Base-by-base conservation (phyloP, 306 rosid genomes). In the Prunus padus region DNA sequence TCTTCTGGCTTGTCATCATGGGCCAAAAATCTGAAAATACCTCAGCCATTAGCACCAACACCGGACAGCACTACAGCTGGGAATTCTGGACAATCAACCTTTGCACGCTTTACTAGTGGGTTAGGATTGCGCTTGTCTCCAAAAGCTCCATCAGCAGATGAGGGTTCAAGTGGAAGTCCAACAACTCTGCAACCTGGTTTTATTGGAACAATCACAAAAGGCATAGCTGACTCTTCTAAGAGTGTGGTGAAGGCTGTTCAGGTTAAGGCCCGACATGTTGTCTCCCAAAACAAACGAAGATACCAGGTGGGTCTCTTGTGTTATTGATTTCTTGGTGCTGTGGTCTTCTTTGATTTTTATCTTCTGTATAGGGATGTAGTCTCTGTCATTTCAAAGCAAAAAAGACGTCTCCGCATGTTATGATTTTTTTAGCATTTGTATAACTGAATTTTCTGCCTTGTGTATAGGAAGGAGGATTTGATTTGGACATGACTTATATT, bases 181-280 rank as follows among this genome's bases (percentile, higher is more conserved):
- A 40, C 84, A 12, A 44, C 87, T 37, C 42, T 46, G 37, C 97
- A 92, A 47, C 86, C 99, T 78, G 88, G 94, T 87, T 80, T 96
- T 67, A 72, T 96, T 84, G 99, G 89, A 79, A 88, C 82, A 64
- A 80, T 96, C 49, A 84, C 99, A 6, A 96, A 85, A 80, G 98
- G 99, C 72, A 77, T 96, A 42, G 96, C 92, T 59, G 98, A 96
- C 80, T 80, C 98, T 72, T 96, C 99, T 25, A 92, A 71, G 86
- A 96, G 80, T 85, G 99, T 98, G 10, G 97, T 96, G 84, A 96
- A 96, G 85, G 98, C 99, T 75, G 98, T 96, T 74, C 99, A 96
- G 86, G 97, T 90, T 68, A 96, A 89, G 86, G 99, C 98, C 55
- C 92, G 99, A 6, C 99, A 96, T 86, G 97, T 66, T 75, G 99